These are phyloP conservation scores for Trametes elegans DNA, from an alignment of 768 basidiomycete genomes.

Conservation along the genomic window DNA sequence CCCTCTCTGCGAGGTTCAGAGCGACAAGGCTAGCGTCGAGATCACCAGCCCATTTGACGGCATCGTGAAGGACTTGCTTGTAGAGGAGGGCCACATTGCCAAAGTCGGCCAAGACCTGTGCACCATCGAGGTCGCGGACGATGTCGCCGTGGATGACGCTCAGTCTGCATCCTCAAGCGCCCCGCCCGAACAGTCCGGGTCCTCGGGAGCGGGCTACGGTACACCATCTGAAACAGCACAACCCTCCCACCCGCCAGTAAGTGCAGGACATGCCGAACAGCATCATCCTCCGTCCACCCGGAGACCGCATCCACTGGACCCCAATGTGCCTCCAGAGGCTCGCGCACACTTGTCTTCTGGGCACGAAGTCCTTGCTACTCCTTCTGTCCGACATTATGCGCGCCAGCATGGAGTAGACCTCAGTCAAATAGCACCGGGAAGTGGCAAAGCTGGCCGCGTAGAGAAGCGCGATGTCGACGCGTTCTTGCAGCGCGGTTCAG, in stretches of 20 bases:
- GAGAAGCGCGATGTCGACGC: constrained; percentile 73
- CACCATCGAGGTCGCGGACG: constrained; percentile 77
- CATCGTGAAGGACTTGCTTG: constrained; percentile 65
- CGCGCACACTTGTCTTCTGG: constrained; percentile 6
- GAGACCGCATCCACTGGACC: constrained; percentile 63
- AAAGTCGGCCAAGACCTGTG: constrained; percentile 81
- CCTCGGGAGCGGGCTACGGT: not conserved
- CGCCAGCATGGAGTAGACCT: constrained; percentile 64
- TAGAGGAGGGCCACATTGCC: constrained; percentile 78
- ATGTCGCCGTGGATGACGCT: constrained; percentile 28
- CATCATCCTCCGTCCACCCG: constrained; percentile 13
- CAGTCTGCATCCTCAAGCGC: constrained; percentile 14
- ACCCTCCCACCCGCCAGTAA: not conserved
- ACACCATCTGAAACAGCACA: not conserved
- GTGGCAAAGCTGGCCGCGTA: constrained; percentile 71
- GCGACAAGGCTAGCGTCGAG: constrained; percentile 89
- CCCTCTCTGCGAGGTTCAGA: constrained; percentile 79
- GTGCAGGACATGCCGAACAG: not conserved
- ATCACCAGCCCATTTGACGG: constrained; percentile 88
- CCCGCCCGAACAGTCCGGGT: not conserved
- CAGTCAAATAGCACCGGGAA: constrained; percentile 54
- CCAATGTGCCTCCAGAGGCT: constrained; percentile 36
- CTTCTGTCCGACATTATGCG: constrained; percentile 78
- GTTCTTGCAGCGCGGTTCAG: constrained; percentile 39
- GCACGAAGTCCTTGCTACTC: constrained; percentile 59